Base-by-base conservation (phyloP, 2,329 filamentous ascomycete genomes). In the Massarina eburnea region DNA sequence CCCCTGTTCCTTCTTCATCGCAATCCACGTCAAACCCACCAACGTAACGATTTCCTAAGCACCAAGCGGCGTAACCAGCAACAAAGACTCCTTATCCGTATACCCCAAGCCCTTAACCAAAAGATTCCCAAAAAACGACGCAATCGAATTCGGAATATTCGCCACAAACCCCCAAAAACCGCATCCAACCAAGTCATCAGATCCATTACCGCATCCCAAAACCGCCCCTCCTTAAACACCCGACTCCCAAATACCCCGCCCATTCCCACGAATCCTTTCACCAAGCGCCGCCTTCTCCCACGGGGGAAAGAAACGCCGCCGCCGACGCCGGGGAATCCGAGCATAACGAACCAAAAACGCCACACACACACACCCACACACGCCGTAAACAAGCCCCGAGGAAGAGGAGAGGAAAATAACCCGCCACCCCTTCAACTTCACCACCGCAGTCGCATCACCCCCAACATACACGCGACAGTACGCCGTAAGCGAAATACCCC, bases 31-130 rank as follows among this genome's bases (percentile, higher is more conserved):
- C 18, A 72, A 54, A 2, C 67, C 66, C 8, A 72, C 48, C 18
- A 71, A 53, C 1, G 58, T 64, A 17, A 71, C 66, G 10, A 72
- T 61, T 42, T 72, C 68, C 46, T 67, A 71, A 7, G 68, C 69
- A 2, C 70, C 70, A 8, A 71, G 52, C 0, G 70, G 70, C 0
- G 66, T 72, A n/a, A 70, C 66, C 3, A 72, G 56, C 3, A 73
- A 53, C 5, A 71, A 44, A n/a, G 61, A 66, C 29, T 71, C 46
- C 15, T 60, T 58, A 10, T 53, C 49, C 1, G 60, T 55, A 45
- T 67, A 73, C 0, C 71, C 71, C 62, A 72, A 66, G 3, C 67
- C 67, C 4, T 59, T 68, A 20, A 72, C 67, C 9, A 73, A 52
- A 37, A 71, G 71, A 35, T 69, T 70, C 2, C 66, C 66, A 18